Base-by-base conservation (phyloP, 1,139 yeast genomes). In the Suhomyces coccinellae region DNA sequence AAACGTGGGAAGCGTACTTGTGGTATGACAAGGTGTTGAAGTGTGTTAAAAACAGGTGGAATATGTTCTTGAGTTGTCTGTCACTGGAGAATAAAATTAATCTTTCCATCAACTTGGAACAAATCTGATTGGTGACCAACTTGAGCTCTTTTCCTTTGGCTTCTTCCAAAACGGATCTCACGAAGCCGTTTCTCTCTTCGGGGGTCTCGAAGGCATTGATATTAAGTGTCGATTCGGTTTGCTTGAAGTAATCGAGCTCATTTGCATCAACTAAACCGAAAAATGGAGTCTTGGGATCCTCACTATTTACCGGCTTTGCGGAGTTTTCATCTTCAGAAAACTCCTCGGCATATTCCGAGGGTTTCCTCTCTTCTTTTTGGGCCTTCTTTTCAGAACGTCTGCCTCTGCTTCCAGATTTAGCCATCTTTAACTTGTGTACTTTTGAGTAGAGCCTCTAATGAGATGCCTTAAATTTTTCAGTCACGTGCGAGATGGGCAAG, bases 31-130 rank as follows among this genome's bases (percentile, higher is more conserved):
- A 72, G n/a, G 86, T 80, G 24, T 78, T 80, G 58, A 87, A 87
- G 55, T 86, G 87, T 12, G 85, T 88, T 38, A 75, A 73, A 56
- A 90, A 85, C 5, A 83, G 81, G 47, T 75, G 76, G 62, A 87
- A 87, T 1, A 91, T 65, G 33, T 70, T 63, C 61, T 83, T 80
- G 50, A 89, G 66, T 62, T 90, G 96, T 14, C 66, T 69, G 50
- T 82, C 85, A 33, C 77, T 73, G 13, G 91, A 85, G 30, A 75
- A 71, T 39, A 87, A 66, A n/a, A 91, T 79, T 51, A 93, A 69
- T 60, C 98, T 75, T 67, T 93, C 99, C 74, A 93, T 77, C 48
- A 93, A 75, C 62, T 93, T 93, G 15, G 98, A 91, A 61, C 97
- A 90, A 46, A 91, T 88, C 59, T 91, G 98, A 61, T 93, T 91